A percentile compares a stretch with the other conserved stretches of the same genome.
These are phyloP conservation scores for Wolfiporia cocos DNA, from an alignment of 1,284 basidiomycete genomes.

Conservation along the genomic window DNA sequence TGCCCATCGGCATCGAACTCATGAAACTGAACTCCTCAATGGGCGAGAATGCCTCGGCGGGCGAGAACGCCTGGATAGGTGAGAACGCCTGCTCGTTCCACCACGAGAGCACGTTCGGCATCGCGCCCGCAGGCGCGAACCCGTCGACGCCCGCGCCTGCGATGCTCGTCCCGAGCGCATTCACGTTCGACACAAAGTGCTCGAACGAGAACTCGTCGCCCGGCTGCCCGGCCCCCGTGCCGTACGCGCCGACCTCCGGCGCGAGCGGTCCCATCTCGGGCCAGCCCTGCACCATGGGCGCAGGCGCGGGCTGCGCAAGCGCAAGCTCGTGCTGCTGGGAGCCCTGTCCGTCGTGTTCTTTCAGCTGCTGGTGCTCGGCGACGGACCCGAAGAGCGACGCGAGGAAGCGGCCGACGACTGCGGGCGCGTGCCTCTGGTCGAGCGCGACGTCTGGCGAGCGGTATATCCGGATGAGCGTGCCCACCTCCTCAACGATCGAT, in stretches of 20 bases:
- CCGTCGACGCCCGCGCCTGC: not conserved
- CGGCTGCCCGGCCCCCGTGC: too few relatives aligned
- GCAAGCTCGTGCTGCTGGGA: too few relatives aligned
- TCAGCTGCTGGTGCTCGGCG: too few relatives aligned
- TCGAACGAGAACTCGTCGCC: not conserved
- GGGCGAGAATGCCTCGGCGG: too few relatives aligned
- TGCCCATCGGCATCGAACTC: too few relatives aligned
- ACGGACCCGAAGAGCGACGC: conserved; percentile 32
- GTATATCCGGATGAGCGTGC: conserved; percentile 38
- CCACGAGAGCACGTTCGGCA: too few relatives aligned
- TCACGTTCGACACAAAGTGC: not conserved
- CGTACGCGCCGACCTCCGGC: too few relatives aligned
- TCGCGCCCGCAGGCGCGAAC: too few relatives aligned
- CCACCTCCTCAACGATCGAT: conserved; percentile 38
- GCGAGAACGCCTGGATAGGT: too few relatives aligned
- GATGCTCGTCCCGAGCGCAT: not conserved
- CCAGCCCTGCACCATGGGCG: not conserved
- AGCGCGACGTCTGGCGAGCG: conserved; percentile 30
- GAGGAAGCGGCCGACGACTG: conserved; percentile 45
- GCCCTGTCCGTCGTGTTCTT: too few relatives aligned
- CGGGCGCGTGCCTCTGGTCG: not conserved
- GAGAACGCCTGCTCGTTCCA: too few relatives aligned
- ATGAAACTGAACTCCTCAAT: too few relatives aligned
- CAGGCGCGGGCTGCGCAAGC: not conserved
- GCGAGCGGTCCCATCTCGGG: not conserved